Evolutionary conservation across 805 yeast species (phyloP), one percentile per base, ranked within the genome.

Genomic region (Komagataella phaffii): DNA sequence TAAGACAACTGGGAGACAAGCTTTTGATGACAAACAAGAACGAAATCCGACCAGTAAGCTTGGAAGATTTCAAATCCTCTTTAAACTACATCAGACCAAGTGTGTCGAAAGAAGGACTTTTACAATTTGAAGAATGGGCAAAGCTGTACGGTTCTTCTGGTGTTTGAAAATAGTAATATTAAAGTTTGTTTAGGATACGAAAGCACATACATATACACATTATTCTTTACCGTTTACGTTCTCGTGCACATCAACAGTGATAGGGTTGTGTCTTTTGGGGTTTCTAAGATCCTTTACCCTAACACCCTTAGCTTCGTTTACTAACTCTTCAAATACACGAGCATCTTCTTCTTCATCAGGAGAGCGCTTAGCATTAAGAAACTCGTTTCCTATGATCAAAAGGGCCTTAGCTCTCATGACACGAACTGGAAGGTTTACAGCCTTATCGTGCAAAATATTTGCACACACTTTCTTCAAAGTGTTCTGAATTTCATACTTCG

Each of bases 81-180:
- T 74, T 93, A 70, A 77, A 76, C 53, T 81, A 83, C 51, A 87
- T 93, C 53, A 75, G 95, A 54, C 96, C 96, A 3, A 85, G 95
- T 60, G 98, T 93, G 4, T 83, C 91, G 4, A 72, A 72, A 48
- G 95, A 88, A 58, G 95, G 96, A 0, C 69, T 93, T 48, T 67
- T 69, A 45, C 79, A 79, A 58, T 91, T 88, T 66, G 96, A 88
- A 60, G 81, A 85, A 47, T 91, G 99, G 99, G 91, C 96, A 1
- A 63, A 70, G 23, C 73, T 79, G 59, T 91, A 80, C 64, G 97
- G 97, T 1, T 87, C 96, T 10, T 84, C 91, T 6, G 96, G 96
- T 8, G 93, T 85, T 6, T 87, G 63, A 62, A 48, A 6, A 14
- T 18, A 46, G 17, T 19, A 21, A n/a, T 8, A 36, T 10, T 12